Evolutionary conservation across 768 basidiomycete species (phyloP), one percentile per base, ranked within the genome.

Genomic region (Naganishia onofrii): DNA sequence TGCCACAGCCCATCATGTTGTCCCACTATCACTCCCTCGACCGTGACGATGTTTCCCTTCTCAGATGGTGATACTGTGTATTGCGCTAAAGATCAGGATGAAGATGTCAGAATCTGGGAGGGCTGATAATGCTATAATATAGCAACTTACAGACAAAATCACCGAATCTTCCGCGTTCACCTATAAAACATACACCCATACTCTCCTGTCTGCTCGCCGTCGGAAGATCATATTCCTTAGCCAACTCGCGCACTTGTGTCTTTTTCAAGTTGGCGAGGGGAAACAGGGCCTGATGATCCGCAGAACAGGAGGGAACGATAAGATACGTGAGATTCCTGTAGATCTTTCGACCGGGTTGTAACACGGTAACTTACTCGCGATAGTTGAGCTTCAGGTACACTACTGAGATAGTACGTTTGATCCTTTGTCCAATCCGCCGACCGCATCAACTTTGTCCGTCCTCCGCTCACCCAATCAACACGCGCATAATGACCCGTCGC

Each of bases 131-230:
- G n/a, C n/a, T n/a, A n/a, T 9, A 15, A 28, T 1, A 31, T 21
- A 38, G 9, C 4, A 21, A 81, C 85, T 71, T 70, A 90, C 91
- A 85, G 58, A 94, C 79, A 77, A 94, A 97, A 10, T 85, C 81
- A 31, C 84, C 83, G 73, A 95, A 94, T 57, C 82, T 85, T 12
- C 84, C 83, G 75, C 89, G 87, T 76, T 93, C 87, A 5, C 93
- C 94, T 0, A 98, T 88, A 73, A 98, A 98, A 76, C 94, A 98
- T 21, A 98, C 85, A 0, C 94, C 94, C 87, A 95, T 93, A 79
- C 91, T 93, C 77, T 98, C 94, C 21, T 84, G 84, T 70, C 91
- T 84, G 2, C 85, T 83, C 0, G 91, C 90, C 2, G 89, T 93
- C 3, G 88, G 88, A 23, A 97, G 80, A 0, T 79, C 81, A 77